phyloP scores from a whole-genome alignment of 2,329 filamentous ascomycete species.

The Albophoma yamanashiensis region DNA sequence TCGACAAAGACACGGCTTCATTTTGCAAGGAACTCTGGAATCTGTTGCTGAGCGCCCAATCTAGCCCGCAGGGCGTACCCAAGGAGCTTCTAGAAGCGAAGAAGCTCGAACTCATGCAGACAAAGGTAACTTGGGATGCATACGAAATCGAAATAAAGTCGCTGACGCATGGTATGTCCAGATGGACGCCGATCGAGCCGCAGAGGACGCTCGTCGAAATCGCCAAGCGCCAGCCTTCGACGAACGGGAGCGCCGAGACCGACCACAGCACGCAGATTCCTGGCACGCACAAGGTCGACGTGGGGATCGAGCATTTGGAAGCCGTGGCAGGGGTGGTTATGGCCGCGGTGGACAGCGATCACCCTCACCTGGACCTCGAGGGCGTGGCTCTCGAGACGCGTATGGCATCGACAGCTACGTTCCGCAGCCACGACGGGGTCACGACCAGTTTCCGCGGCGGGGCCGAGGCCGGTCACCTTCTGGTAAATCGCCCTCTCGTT shows the following conservation, averaged over 20 bases:
- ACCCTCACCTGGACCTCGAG: conserved; percentile 34
- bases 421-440: conserved; percentile 32
- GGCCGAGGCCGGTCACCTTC: conserved; percentile 23
- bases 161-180: conserved; percentile 20
- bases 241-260: conserved; percentile 49
- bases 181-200: conserved; percentile 75
- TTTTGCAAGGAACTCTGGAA: conserved; percentile 96
- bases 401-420: conserved; percentile 43
- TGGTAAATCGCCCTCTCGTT: conserved; percentile 11
- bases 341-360: conserved; percentile 35
- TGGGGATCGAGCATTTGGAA: conserved; percentile 38
- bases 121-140: conserved; percentile 56
- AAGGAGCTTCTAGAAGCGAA: conserved; percentile 94
- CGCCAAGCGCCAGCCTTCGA: conserved; percentile 58
- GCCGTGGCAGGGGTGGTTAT: conserved; percentile 29
- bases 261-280: conserved; percentile 40
- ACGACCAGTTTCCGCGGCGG: conserved; percentile 22
- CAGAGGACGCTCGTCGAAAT: conserved; percentile 61
- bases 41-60: conserved; percentile 80
- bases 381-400: conserved; percentile 30
- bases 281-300: conserved; percentile 43
- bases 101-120: conserved; percentile 87
- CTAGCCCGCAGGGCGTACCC: conserved; percentile 79
- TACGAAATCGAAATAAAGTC: background rate
- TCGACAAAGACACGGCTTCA: conserved; percentile 78